phyloP scores from a whole-genome alignment of 2,329 filamentous ascomycete species.

The Lachnum nothofagi region DNA sequence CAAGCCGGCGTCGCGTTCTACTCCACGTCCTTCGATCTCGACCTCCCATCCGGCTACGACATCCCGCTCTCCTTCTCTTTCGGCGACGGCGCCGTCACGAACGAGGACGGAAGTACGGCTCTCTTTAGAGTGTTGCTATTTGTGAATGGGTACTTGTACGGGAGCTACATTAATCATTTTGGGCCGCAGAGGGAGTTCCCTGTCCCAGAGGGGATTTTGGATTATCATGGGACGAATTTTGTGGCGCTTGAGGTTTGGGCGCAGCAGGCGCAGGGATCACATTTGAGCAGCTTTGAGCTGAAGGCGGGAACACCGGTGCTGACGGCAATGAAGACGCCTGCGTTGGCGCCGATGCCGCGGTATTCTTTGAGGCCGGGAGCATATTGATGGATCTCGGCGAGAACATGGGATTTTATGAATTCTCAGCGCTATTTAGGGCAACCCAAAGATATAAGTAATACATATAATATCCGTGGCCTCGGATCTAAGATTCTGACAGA shows the following conservation, averaged over 20 bases:
- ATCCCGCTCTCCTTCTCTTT: slow-evolving; percentile 51
- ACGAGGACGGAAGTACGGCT: slow-evolving; percentile 35
- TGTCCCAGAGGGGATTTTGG: slow-evolving; percentile 62
- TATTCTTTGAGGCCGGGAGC: slow-evolving; percentile 3
- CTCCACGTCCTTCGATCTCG: slow-evolving; percentile 48
- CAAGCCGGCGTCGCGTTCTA: slow-evolving; percentile 53
- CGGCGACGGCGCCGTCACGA: slow-evolving; percentile 10
- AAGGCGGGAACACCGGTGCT: slow-evolving; percentile 10
- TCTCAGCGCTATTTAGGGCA: no score
- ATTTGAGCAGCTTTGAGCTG: slow-evolving; percentile 11
- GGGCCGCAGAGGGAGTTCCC: slow-evolving; percentile 67
- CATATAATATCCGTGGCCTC: no score
- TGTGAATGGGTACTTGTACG: slow-evolving; percentile 71
- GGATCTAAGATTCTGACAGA: no score
- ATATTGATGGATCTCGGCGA: no score
- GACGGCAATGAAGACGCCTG: slow-evolving; percentile 5
- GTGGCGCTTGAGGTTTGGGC: slow-evolving; percentile 64
- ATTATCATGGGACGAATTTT: slow-evolving; percentile 64
- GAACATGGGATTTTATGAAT: no score
- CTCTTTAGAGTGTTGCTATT: slow-evolving; percentile 59
- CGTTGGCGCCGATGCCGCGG: slow-evolving; percentile 6
- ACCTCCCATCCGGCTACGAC: slow-evolving; percentile 51
- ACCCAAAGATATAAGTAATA: no score
- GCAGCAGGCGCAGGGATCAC: slow-evolving; percentile 18
- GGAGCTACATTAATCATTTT: slow-evolving; percentile 60